Evolutionary conservation across 1,139 yeast species (phyloP).

Genomic region (Groenewaldozyma auringiensis): DNA sequence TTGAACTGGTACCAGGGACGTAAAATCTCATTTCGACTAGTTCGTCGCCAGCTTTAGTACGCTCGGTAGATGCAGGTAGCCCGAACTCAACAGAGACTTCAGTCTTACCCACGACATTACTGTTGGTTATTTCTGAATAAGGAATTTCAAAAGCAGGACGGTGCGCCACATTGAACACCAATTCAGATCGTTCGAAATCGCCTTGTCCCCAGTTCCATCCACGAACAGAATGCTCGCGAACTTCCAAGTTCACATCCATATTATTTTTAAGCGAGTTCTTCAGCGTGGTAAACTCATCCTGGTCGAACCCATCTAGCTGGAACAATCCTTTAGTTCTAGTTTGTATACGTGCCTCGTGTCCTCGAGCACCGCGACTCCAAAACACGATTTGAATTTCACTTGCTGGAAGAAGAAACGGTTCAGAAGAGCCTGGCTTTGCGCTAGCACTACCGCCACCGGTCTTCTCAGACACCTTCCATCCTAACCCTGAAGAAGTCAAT

Average conservation of each 20-base stretch:
- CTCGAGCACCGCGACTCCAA: slow-evolving; percentile 94
- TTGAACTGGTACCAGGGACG: slow-evolving; percentile 71
- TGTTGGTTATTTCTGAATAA: slow-evolving; percentile 67
- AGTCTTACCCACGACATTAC: slow-evolving; percentile 87
- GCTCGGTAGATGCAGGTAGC: slow-evolving; percentile 47
- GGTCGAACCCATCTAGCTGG: slow-evolving; percentile 85
- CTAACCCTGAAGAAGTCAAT: slow-evolving; percentile 89
- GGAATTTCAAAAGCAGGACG: slow-evolving; percentile 92
- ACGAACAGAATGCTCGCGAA: slow-evolving; percentile 81
- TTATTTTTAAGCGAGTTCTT: slow-evolving; percentile 79
- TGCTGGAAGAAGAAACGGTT: slow-evolving; percentile 79
- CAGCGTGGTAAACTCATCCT: slow-evolving; percentile 67
- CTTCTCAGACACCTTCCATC: slow-evolving; percentile 77
- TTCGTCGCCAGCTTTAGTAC: slow-evolving; percentile 81
- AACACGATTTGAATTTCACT: slow-evolving; percentile 71
- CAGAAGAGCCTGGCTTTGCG: slow-evolving; percentile 35
- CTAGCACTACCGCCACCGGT: slow-evolving; percentile 43
- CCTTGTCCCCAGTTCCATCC: slow-evolving; percentile 99
- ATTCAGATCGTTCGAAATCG: slow-evolving; percentile 86
- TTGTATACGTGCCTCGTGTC: slow-evolving; percentile 80
- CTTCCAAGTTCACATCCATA: slow-evolving; percentile 66
- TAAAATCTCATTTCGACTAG: slow-evolving; percentile 89
- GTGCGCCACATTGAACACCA: slow-evolving; percentile 77
- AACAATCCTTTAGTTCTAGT: slow-evolving; percentile 85
- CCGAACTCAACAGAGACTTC: slow-evolving; percentile 90